Evolutionary conservation across 2,329 filamentous ascomycete species (phyloP).

Genomic region (Fusarium armeniacum): DNA sequence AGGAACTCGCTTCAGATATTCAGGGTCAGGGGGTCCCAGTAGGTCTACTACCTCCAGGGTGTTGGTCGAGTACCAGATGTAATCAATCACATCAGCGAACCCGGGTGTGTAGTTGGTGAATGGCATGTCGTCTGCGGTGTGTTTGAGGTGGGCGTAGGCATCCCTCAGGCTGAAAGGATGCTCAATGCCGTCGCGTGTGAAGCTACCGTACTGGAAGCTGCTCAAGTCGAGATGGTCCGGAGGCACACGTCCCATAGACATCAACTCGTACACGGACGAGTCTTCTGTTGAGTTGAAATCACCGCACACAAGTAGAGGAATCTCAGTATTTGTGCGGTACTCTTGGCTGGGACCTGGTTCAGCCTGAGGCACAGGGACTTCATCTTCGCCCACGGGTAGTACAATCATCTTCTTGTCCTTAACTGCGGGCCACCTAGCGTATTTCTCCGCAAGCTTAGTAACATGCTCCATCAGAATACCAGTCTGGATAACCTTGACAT

Average conservation of each 20-base stretch:
- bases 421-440: slow-evolving; percentile 81
- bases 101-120: slow-evolving; percentile 98
- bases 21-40: slow-evolving; percentile 86
- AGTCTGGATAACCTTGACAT: slow-evolving; percentile 97
- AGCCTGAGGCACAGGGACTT: slow-evolving; percentile 64
- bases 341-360: slow-evolving; percentile 86
- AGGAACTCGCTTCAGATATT: slow-evolving; percentile 87
- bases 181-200: slow-evolving; percentile 90
- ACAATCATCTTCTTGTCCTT: slow-evolving; percentile 81
- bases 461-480: slow-evolving; percentile 95
- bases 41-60: slow-evolving; percentile 85
- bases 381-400: slow-evolving; percentile 61
- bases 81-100: slow-evolving; percentile 94
- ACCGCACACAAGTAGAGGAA: slow-evolving; percentile 91
- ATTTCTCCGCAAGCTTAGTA: slow-evolving; percentile 87
- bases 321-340: slow-evolving; percentile 87
- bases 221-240: slow-evolving; percentile 85
- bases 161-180: slow-evolving; percentile 96
- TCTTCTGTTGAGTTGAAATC: slow-evolving; percentile 94
- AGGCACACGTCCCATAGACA: slow-evolving; percentile 82
- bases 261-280: slow-evolving; percentile 91
- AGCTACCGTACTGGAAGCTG: slow-evolving; percentile 89
- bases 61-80: slow-evolving; percentile 97
- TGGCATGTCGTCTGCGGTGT: slow-evolving; percentile 84
- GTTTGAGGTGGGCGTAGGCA: slow-evolving; percentile 84